Conservation (phyloP, 2,329 filamentous ascomycete species). For the Podosphaera xanthii region DNA sequence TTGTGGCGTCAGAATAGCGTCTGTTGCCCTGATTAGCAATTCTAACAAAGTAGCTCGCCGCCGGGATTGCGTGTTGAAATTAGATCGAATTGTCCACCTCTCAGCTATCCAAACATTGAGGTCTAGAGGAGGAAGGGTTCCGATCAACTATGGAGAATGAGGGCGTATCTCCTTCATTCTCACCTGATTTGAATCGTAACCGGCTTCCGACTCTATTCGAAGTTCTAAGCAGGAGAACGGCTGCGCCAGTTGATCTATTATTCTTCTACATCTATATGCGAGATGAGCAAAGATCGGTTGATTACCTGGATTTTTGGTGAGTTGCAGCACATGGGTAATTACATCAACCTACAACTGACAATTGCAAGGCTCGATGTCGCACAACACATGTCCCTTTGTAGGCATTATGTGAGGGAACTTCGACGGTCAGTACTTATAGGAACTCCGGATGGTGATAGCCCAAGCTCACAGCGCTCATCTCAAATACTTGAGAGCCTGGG, state of each 20-base stretch:
- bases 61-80: neutral
- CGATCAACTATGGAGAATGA: neutral
- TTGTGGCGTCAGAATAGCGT: no score
- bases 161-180: slow-evolving; percentile 25
- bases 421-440: slow-evolving; percentile 80
- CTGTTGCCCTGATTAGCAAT: no score
- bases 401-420: slow-evolving; percentile 89
- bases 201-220: slow-evolving; percentile 87
- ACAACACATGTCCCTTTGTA: slow-evolving; percentile 92
- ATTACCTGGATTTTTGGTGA: slow-evolving; percentile 96
- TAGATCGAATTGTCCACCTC: neutral
- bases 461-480: slow-evolving; percentile 59
- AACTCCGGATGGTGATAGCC: slow-evolving; percentile 72
- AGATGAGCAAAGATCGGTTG: slow-evolving; percentile 90
- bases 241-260: slow-evolving; percentile 87
- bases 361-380: slow-evolving; percentile 79
- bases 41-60: no score
- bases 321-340: slow-evolving; percentile 15
- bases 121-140: neutral
- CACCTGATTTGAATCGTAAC: slow-evolving; percentile 45
- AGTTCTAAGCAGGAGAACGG: slow-evolving; percentile 79
- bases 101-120: neutral
- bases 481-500: slow-evolving; percentile 50
- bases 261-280: slow-evolving; percentile 99
- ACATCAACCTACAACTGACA: slow-evolving; percentile 2